These are phyloP conservation scores for Elsinoe fawcettii DNA, from an alignment of 2,329 filamentous ascomycete genomes.

Conservation along the genomic window DNA sequence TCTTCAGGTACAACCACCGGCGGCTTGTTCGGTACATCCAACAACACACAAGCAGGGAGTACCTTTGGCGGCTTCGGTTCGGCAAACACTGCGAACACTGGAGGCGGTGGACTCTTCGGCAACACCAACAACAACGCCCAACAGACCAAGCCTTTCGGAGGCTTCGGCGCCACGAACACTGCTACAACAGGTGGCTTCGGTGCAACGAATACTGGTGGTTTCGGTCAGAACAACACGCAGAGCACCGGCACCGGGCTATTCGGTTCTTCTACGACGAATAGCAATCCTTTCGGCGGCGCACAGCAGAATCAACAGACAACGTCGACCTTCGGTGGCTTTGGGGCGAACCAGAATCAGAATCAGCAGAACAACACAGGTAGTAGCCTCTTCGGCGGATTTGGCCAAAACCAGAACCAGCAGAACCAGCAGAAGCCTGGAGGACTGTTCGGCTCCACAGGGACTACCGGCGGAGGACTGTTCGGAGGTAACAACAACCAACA, in stretches of 20 bases:
- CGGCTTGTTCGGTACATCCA: slow-evolving; percentile 30
- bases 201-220: slow-evolving; percentile 19
- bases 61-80: slow-evolving; percentile 23
- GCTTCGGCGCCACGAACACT: slow-evolving; percentile 24
- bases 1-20: slow-evolving; percentile 21
- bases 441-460: slow-evolving; percentile 20
- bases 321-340: slow-evolving; percentile 19
- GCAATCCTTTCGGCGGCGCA: slow-evolving; percentile 23
- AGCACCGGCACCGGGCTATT: slow-evolving; percentile 24
- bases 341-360: slow-evolving; percentile 22
- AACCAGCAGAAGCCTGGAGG: slow-evolving; percentile 43
- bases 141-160: slow-evolving; percentile 21
- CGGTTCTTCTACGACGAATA: slow-evolving; percentile 23
- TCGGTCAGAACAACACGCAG: slow-evolving; percentile 32
- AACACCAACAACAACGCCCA: slow-evolving; percentile 16
- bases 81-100: slow-evolving; percentile 22
- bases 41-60: slow-evolving; percentile 26
- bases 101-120: slow-evolving; percentile 17
- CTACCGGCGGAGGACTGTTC: slow-evolving; percentile 35
- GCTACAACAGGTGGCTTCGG: slow-evolving; percentile 27
- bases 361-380: slow-evolving; percentile 19
- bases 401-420: slow-evolving; percentile 22
- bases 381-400: slow-evolving; percentile 18
- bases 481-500: slow-evolving; percentile 29
- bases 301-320: slow-evolving; percentile 27